phyloP scores from a whole-genome alignment of 2,329 filamentous ascomycete genomes.

The Raffaelea ambrosiae region DNA sequence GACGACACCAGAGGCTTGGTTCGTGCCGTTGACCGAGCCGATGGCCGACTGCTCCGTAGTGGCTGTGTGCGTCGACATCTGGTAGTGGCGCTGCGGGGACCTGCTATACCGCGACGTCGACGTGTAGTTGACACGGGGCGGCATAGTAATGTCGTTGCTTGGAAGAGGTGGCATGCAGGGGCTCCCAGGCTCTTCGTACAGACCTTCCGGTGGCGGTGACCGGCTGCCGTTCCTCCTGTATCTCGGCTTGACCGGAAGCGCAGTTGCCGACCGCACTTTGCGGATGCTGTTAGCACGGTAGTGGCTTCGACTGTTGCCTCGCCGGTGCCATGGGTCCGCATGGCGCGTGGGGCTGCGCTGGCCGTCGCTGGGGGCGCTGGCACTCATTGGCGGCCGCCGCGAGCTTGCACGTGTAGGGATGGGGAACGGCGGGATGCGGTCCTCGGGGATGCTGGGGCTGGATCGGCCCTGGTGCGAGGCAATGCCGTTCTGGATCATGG shows the following conservation, averaged over 20 bases:
- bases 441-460: constrained; percentile 57
- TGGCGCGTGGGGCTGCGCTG: constrained; percentile 65
- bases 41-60: constrained; percentile 34
- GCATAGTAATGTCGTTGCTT: constrained; percentile 60
- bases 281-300: constrained; percentile 58
- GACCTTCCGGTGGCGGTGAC: constrained; percentile 42
- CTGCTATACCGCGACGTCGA: constrained; percentile 30
- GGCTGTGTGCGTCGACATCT: constrained; percentile 52
- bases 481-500: constrained; percentile 73
- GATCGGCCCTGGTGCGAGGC: constrained; percentile 57
- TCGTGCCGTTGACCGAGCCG: constrained; percentile 45
- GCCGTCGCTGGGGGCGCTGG: constrained; percentile 61
- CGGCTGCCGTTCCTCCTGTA: constrained; percentile 39
- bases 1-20: constrained; percentile 71
- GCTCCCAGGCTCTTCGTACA: constrained; percentile 60
- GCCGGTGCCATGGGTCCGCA: constrained; percentile 46
- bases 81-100: constrained; percentile 38
- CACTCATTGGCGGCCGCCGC: constrained; percentile 57
- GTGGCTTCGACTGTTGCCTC: constrained; percentile 36
- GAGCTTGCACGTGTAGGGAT: constrained; percentile 88
- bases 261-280: constrained; percentile 77
- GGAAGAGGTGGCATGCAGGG: constrained; percentile 66
- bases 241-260: constrained; percentile 48
- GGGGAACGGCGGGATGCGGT: constrained; percentile 70
- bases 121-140: constrained; percentile 35